These are phyloP conservation scores for Drechslerella dactyloides DNA, from an alignment of 2,329 filamentous ascomycete genomes.

Conservation along the genomic window DNA sequence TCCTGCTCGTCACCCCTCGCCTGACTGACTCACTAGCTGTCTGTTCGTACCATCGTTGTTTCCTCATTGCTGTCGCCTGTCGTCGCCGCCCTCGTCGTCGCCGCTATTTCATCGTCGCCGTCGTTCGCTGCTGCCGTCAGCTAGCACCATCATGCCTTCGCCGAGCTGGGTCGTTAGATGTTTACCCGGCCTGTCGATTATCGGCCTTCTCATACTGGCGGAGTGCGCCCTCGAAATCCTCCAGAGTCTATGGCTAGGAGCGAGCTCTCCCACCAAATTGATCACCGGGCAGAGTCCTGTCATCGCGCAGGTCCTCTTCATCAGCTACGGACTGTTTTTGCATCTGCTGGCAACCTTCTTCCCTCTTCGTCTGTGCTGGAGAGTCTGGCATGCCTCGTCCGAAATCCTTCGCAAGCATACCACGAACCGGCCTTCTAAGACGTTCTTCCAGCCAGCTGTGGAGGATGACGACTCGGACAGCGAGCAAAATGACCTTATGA, in stretches of 20 bases:
- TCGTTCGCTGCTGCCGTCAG: neutral
- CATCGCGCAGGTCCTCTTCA: conserved; percentile 60
- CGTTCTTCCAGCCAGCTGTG: conserved; percentile 57
- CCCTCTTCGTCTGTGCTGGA: conserved; percentile 68
- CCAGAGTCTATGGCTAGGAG: conserved; percentile 44
- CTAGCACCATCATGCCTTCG: conserved; percentile 34
- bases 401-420: conserved; percentile 62
- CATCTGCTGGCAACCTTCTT: conserved; percentile 71
- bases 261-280: conserved; percentile 35
- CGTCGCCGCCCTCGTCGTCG: neutral
- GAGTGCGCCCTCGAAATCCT: conserved; percentile 53
- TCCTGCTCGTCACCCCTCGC: conserved; percentile 1
- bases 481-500: conserved; percentile 64
- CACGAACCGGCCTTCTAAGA: conserved; percentile 61
- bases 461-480: conserved; percentile 57
- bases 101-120: neutral
- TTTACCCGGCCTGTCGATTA: conserved; percentile 52
- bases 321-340: conserved; percentile 70
- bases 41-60: neutral
- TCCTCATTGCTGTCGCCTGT: no score
- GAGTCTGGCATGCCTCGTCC: conserved; percentile 66
- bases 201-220: conserved; percentile 52
- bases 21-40: no score
- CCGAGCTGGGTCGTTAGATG: conserved; percentile 53
- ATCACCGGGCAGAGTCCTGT: conserved; percentile 42